Conservation (phyloP, 2,329 filamentous ascomycete species). For the Ophiocordyceps camponoti-floridani region DNA sequence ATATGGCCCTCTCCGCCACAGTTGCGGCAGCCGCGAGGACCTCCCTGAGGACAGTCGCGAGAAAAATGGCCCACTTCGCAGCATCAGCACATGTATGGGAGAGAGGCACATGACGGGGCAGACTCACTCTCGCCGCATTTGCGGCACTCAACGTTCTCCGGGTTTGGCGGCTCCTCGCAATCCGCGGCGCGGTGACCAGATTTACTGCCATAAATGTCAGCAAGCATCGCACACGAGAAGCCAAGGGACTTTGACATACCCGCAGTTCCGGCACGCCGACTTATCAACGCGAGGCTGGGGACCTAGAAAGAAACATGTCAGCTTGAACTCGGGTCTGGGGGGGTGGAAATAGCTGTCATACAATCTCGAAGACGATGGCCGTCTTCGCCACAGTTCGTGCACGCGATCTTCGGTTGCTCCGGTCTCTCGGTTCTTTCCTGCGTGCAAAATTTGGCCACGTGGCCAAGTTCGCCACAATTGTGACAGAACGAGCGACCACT, state of each 20-base stretch:
- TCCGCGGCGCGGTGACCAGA: slow-evolving; percentile 31
- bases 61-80: slow-evolving; percentile 39
- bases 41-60: slow-evolving; percentile 44
- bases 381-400: slow-evolving; percentile 43
- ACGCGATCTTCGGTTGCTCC: slow-evolving; percentile 31
- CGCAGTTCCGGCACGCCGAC: slow-evolving; percentile 53
- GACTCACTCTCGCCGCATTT: slow-evolving; percentile 43
- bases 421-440: slow-evolving; percentile 33
- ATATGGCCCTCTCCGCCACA: slow-evolving; percentile 46
- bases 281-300: slow-evolving; percentile 42
- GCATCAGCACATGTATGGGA: background rate
- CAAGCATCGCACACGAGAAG: background rate
- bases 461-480: slow-evolving; percentile 48
- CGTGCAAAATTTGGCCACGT: slow-evolving; percentile 40
- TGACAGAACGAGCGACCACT: slow-evolving; percentile 39
- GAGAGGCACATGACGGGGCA: background rate
- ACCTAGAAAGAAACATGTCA: slow-evolving; percentile 18
- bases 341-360: slow-evolving; percentile 14
- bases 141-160: slow-evolving; percentile 44
- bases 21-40: slow-evolving; percentile 37
- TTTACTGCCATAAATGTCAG: slow-evolving; percentile 16
- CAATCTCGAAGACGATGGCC: slow-evolving; percentile 57
- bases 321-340: too few relatives aligned
- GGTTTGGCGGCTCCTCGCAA: slow-evolving; percentile 41
- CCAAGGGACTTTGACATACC: slow-evolving; percentile 13